Conservation (phyloP, 2,329 filamentous ascomycete genomes). For the Neopestalotiopsis clavispora region DNA sequence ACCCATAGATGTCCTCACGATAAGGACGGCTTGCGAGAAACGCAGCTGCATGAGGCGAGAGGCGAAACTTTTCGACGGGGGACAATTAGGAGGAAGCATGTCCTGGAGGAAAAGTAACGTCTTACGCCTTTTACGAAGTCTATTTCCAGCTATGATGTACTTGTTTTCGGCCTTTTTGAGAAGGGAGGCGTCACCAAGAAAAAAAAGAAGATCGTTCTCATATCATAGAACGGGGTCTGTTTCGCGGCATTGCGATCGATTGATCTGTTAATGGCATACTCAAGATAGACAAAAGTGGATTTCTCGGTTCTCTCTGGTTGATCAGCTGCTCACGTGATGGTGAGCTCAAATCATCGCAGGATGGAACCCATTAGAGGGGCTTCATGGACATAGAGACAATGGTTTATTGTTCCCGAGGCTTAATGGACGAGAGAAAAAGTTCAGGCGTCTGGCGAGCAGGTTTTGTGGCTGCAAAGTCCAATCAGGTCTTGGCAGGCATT, state of each 20-base stretch:
- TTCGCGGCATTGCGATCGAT: conserved; percentile 32
- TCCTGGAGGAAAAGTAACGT: conserved; percentile 29
- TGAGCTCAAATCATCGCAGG: conserved; percentile 29
- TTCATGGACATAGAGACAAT: conserved; percentile 38
- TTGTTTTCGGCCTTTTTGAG: conserved; percentile 34
- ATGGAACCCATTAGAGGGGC: conserved; percentile 31
- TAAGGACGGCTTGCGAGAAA: conserved; percentile 29
- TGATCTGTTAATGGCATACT: conserved; percentile 39
- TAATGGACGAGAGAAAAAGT: conserved; percentile 24
- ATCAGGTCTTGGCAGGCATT: conserved; percentile 29
- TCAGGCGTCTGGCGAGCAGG: conserved; percentile 38
- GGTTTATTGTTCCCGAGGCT: conserved; percentile 35
- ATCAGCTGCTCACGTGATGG: conserved; percentile 28
- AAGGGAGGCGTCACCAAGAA: conserved; percentile 32
- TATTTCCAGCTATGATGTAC: conserved; percentile 37
- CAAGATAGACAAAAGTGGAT: conserved; percentile 70
- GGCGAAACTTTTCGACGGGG: conserved; percentile 27
- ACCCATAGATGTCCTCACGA: conserved; percentile 40
- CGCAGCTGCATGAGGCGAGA: conserved; percentile 39
- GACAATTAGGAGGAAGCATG: conserved; percentile 35
- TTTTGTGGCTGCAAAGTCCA: conserved; percentile 29
- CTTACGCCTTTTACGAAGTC: conserved; percentile 34
- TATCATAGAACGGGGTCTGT: conserved; percentile 38
- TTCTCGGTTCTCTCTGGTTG: conserved; percentile 62
- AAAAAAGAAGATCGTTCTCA: conserved; percentile 29